Percentiles rank a stretch among this genome's conserved stretches.
Evolutionary conservation across 2,329 filamentous ascomycete species (phyloP).

Genomic region (Aspergillus sp.): DNA sequence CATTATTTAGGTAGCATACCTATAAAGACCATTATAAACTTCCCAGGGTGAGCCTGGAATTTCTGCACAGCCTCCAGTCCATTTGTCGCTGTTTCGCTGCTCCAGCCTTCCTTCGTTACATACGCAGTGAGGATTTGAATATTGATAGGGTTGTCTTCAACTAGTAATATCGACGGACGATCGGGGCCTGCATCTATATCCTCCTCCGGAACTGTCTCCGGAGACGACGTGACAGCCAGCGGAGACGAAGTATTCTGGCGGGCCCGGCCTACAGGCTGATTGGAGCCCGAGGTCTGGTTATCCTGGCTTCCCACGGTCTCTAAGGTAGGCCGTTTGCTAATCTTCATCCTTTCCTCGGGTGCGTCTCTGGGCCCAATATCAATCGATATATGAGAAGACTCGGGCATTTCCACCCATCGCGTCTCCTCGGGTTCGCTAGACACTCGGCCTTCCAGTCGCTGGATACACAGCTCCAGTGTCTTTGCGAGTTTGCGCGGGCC

Average conservation of each 20-base stretch:
- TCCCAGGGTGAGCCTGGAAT: conserved; percentile 14
- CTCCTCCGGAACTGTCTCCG: neutral
- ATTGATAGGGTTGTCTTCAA: conserved; percentile 42
- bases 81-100: conserved; percentile 33
- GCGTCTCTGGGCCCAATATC: conserved; percentile 17
- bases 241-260: too few species aligned
- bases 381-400: conserved; percentile 20
- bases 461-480: conserved; percentile 9
- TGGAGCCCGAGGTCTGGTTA: neutral
- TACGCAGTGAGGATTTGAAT: conserved; percentile 13
- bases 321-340: conserved; percentile 19
- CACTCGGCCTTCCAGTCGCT: conserved; percentile 14
- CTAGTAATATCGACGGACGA: conserved; percentile 25
- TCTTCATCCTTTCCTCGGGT: conserved; percentile 20
- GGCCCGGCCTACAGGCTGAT: too few species aligned
- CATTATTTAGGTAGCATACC: neutral
- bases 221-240: too few species aligned
- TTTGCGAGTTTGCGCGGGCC: conserved; percentile 33
- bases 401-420: conserved; percentile 21
- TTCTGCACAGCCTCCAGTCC: conserved; percentile 31
- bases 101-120: conserved; percentile 17
- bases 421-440: conserved; percentile 1
- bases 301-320: conserved; percentile 13
- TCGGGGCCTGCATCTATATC: neutral
- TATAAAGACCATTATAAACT: conserved; percentile 14